Evolutionary conservation across 2,329 filamentous ascomycete genomes (phyloP), one percentile per base, ranked within the genome.

Genomic region (Aspergillus pseudoviridinutans): DNA sequence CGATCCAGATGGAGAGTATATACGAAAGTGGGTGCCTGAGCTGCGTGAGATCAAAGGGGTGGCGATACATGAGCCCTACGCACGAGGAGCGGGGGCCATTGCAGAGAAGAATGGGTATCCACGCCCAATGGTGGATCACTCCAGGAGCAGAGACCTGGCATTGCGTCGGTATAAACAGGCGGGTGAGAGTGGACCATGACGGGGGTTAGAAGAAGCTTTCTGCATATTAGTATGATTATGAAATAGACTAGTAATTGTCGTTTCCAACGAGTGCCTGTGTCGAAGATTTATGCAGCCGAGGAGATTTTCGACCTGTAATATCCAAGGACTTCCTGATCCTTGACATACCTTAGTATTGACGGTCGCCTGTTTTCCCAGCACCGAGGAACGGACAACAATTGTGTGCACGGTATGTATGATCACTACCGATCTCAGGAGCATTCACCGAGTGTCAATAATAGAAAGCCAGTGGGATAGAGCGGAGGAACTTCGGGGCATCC

Each of bases 11-110:
- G 92, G 91, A 0, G 84, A 85, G 17, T 96, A 93, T 70, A 95
- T 96, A 56, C 82, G 89, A 41, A 85, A 84, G 58, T 96, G 91
- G 91, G 80, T 96, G 8, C 87, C 87, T 0, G 92, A 96, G 75
- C 76, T 96, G 59, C 79, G 75, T 27, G 81, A 74, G 0, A 74
- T 93, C 2, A 70, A 83, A 65, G 87, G 84, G 0, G 87, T 86
- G 61, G 88, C 86, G 8, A 84, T 96, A 3, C 91, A 96, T 71
- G 91, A 92, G 62, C 92, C 92, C 0, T 93, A 92, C 71, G 83
- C 78, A 2, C 81, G 87, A 50, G 87, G 88, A 1, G 86, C 81
- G 0, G 82, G 73, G 1, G 74, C 75, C 9, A 73, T 82, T 61
- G 89, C 86, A 7, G 81, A 82, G 74, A 87, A 82, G 74, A 81